A percentile compares a stretch with the other conserved stretches of the same genome.
Conservation (phyloP, 139 green algal species). For the Micromonas commoda region DNA sequence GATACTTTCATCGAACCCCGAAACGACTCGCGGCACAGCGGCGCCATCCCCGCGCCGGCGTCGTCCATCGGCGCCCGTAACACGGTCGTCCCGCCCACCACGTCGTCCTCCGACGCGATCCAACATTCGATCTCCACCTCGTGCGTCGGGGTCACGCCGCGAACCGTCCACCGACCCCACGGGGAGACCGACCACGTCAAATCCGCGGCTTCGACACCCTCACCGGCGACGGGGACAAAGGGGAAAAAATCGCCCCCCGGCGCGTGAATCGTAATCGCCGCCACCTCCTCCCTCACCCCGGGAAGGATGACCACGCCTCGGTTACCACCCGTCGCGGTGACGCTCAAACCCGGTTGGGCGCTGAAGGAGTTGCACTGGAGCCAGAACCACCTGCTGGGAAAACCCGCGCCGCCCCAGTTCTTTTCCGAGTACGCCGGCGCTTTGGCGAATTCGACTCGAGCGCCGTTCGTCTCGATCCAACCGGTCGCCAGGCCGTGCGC, state of each 20-base stretch:
- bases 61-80: conserved; percentile 59
- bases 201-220: background rate
- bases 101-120: conserved; percentile 58
- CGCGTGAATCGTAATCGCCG: conserved; percentile 77
- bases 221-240: background rate
- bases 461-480: conserved; percentile 79
- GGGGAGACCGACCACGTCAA: conserved; percentile 12
- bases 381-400: conserved; percentile 89
- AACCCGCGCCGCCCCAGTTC: conserved; percentile 90
- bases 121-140: background rate
- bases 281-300: conserved; percentile 79
- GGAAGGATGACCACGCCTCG: conserved; percentile 49
- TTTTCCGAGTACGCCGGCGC: conserved; percentile 69
- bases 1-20: conserved; percentile 50
- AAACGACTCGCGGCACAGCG: conserved; percentile 89
- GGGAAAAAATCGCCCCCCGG: conserved; percentile 31
- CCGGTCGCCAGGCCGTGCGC: conserved; percentile 63
- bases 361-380: conserved; percentile 90
- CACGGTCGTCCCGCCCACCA: conserved; percentile 46
- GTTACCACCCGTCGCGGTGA: conserved; percentile 76
- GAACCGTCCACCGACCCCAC: conserved; percentile 32
- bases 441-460: conserved; percentile 54
- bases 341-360: conserved; percentile 50
- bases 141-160: background rate
- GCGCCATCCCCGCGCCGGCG: conserved; percentile 60